These are phyloP conservation scores for Dictyostelium brefeldianum DNA, from an alignment of 78 protist species.

Conservation along the genomic window DNA sequence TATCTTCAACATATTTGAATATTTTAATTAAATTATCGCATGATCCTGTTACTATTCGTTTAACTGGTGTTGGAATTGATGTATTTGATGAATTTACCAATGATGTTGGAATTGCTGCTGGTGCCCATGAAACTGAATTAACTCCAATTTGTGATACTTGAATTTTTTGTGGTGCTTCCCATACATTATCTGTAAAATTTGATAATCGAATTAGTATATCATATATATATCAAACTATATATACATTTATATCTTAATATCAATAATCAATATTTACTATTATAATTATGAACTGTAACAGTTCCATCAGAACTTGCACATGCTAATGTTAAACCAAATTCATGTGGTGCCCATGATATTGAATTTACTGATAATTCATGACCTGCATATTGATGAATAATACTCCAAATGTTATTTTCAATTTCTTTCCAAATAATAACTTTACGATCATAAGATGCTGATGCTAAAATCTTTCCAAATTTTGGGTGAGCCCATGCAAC, in stretches of 20 bases:
- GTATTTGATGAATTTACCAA: constrained; percentile 29
- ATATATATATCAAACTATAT: not conserved
- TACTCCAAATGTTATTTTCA: constrained; percentile 71
- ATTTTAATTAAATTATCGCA: constrained; percentile 95
- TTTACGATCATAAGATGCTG: constrained; percentile 96
- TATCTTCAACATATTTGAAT: constrained; percentile 86
- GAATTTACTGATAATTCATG: constrained; percentile 93
- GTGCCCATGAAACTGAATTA: constrained; percentile 96
- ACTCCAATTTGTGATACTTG: constrained; percentile 85
- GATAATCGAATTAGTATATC: not conserved
- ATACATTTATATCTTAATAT: not conserved
- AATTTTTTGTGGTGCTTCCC: constrained; percentile 86
- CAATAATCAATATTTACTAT: constrained; percentile 15
- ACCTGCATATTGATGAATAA: constrained; percentile 79
- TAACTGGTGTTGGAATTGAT: constrained; percentile 49
- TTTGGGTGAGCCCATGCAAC: constrained; percentile 99
- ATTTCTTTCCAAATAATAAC: constrained; percentile 97
- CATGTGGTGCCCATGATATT: constrained; percentile 96
- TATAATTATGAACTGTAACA: constrained; percentile 84
- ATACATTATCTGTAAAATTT: constrained; percentile 19
- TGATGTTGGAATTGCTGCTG: constrained; percentile 75
- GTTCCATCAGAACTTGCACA: constrained; percentile 93
- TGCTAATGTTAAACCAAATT: constrained; percentile 89
- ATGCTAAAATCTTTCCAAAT: constrained; percentile 97
- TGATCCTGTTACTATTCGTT: constrained; percentile 94